Evolutionary conservation across 805 yeast genomes (phyloP).

Genomic region (Soucietia sequanensis): DNA sequence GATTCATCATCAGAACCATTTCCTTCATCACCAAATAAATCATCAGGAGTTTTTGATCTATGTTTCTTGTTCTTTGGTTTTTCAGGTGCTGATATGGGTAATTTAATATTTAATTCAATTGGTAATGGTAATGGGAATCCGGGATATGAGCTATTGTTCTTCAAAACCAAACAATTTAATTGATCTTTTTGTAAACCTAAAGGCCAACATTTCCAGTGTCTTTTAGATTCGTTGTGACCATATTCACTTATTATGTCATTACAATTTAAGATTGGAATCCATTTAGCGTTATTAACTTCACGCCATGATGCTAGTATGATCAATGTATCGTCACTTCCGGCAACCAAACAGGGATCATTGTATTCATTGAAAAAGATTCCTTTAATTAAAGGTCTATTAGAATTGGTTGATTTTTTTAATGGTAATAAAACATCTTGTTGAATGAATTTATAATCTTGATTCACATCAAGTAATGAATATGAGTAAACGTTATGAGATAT

Average conservation of each 20-base stretch:
- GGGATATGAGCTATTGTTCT: slow-evolving; percentile 66
- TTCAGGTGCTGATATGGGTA: slow-evolving; percentile 52
- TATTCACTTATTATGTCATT: slow-evolving; percentile 42
- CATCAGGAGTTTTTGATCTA: slow-evolving; percentile 21
- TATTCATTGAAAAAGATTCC: slow-evolving; percentile 82
- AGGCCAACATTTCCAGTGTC: slow-evolving; percentile 80
- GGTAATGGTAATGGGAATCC: slow-evolving; percentile 84
- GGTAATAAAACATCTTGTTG: slow-evolving; percentile 43
- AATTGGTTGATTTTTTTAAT: slow-evolving; percentile 20
- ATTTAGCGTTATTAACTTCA: slow-evolving; percentile 66
- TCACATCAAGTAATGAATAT: slow-evolving; percentile 49
- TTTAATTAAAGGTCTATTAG: slow-evolving; percentile 42
- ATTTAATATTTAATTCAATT: slow-evolving; percentile 65
- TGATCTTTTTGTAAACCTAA: slow-evolving; percentile 71
- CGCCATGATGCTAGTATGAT: slow-evolving; percentile 79
- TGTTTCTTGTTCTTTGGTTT: slow-evolving; percentile 20
- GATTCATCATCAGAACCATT: slow-evolving; percentile 4
- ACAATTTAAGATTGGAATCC: slow-evolving; percentile 83
- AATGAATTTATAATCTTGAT: slow-evolving; percentile 36
- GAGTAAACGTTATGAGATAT: slow-evolving; percentile 32
- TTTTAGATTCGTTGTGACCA: slow-evolving; percentile 45
- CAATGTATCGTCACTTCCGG: slow-evolving; percentile 72
- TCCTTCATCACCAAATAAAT: slow-evolving; percentile 18
- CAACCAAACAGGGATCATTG: slow-evolving; percentile 85
- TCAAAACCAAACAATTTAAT: slow-evolving; percentile 70